phyloP scores from a whole-genome alignment of 495 filamentous ascomycete species.

The Polyplosphaeria fusca region DNA sequence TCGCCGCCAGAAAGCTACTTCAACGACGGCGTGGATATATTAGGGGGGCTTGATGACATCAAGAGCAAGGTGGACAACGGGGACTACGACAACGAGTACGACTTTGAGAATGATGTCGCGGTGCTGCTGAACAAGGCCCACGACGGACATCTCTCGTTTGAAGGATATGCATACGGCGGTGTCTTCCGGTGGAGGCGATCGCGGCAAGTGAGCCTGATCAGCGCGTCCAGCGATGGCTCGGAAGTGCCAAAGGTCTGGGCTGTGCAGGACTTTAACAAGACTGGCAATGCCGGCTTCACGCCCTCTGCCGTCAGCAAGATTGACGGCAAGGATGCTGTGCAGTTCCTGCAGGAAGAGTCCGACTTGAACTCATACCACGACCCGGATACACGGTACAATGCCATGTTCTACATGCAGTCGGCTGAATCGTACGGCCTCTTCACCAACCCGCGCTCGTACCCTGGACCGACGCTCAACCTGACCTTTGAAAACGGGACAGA shows the following conservation, averaged over 20 bases:
- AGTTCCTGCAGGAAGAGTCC: constrained; percentile 26
- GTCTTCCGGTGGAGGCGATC: constrained; percentile 28
- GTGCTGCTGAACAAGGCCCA: constrained; percentile 25
- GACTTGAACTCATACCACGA: constrained; percentile 27
- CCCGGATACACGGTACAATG: constrained; percentile 31
- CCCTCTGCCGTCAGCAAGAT: constrained; percentile 25
- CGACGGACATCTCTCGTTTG: constrained; percentile 32
- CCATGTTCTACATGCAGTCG: constrained; percentile 32
- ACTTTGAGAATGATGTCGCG: constrained; percentile 36
- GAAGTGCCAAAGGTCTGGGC: constrained; percentile 30
- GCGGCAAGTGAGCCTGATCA: constrained; percentile 23
- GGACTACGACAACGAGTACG: constrained; percentile 34
- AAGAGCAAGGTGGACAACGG: constrained; percentile 26
- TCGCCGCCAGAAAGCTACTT: constrained; percentile 32
- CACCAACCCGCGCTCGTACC: constrained; percentile 27
- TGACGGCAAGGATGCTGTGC: constrained; percentile 22
- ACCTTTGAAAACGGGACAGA: constrained; percentile 29
- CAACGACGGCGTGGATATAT: constrained; percentile 32
- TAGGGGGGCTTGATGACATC: constrained; percentile 28
- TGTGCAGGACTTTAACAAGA: constrained; percentile 26
- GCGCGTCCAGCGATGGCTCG: constrained; percentile 25
- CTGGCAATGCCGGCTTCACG: neutral
- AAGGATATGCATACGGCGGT: constrained; percentile 27
- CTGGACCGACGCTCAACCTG: constrained; percentile 19
- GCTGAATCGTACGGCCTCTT: constrained; percentile 30